Evolutionary conservation across 2,329 filamentous ascomycete species (phyloP), one percentile per base, ranked within the genome.

Genomic region (Fusarium palustre): DNA sequence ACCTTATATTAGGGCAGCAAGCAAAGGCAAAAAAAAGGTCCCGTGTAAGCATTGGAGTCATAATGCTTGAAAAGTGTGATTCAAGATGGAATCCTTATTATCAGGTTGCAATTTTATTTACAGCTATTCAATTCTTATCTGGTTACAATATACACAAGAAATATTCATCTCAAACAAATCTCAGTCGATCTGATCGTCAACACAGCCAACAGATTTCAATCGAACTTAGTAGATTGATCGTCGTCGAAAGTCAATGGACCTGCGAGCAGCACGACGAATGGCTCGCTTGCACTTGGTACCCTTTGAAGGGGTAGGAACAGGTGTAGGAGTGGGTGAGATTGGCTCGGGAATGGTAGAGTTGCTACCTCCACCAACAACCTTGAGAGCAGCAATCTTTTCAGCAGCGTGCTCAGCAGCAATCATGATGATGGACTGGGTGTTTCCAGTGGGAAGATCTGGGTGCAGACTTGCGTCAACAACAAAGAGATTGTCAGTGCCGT

Each of bases 401-500:
- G 73, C 73, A 1, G 73, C 73, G 36, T 75, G 73, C 59, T 75
- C 73, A 1, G 73, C 73, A 3, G 68, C 71, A 9, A 75, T 67
- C 73, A 75, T 75, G 48, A 75, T 75, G 43, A 75, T 75, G 4
- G 73, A 64, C 62, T 75, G 73, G 2, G 73, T 75, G 66, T 75
- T 75, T 7, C 73, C 73, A 0, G 73, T 75, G 4, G 73, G 73
- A 36, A 75, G 20, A 43, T 76, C 88, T 0, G 89, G 88, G 78
- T 89, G 88, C 66, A 90, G 87, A 24, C 84, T 85, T 0, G 86
- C 87, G 64, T 90, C 88, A 5, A 90, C 85, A 15, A 89, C 85
- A 71, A 88, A 88, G 47, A 89, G 77, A 76, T 89, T 89, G 63
- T 88, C 84, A 0, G 85, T 89, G 45, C 87, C 87, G 68, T 86